Evolutionary conservation across 352 stramenopile species (phyloP).

Genomic region (Globisporangium iwayamae): DNA sequence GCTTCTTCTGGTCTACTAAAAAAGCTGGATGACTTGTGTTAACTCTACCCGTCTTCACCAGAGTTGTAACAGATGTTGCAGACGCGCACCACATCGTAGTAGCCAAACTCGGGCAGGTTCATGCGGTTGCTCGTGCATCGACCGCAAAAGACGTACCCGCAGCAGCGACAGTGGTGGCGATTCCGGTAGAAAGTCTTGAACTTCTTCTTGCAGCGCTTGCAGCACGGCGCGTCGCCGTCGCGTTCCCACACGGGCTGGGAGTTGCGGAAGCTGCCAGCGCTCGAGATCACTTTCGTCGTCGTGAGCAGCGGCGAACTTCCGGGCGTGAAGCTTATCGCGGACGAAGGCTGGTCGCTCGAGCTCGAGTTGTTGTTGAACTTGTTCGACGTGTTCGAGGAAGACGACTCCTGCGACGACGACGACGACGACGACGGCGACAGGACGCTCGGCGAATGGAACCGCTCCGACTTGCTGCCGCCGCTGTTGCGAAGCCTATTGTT

Average conservation of each 20-base stretch:
- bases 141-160: slow-evolving; percentile 81
- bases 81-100: slow-evolving; percentile 84
- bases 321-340: slow-evolving; percentile 43
- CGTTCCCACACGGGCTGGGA: slow-evolving; percentile 83
- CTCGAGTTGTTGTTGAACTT: slow-evolving; percentile 13
- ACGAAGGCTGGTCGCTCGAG: slow-evolving; percentile 23
- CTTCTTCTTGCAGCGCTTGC: slow-evolving; percentile 88
- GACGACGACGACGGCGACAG: slow-evolving; percentile 21
- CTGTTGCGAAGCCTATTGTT: slow-evolving; percentile 13
- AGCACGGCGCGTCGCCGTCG: slow-evolving; percentile 77
- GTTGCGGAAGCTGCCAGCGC: slow-evolving; percentile 53
- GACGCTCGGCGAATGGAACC: slow-evolving; percentile 18
- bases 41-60: slow-evolving; percentile 45
- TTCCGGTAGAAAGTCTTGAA: slow-evolving; percentile 84
- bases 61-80: slow-evolving; percentile 81
- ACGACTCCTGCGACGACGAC: slow-evolving; percentile 20
- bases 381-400: slow-evolving; percentile 12
- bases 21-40: background rate
- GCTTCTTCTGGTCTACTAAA: background rate
- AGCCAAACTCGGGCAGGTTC: slow-evolving; percentile 84
- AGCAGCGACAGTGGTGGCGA: slow-evolving; percentile 81
- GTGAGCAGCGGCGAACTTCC: slow-evolving; percentile 63
- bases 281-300: slow-evolving; percentile 63
- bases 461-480: slow-evolving; percentile 12
- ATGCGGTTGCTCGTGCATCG: slow-evolving; percentile 81